Evolutionary conservation across 164 flowering plant species (phyloP).

Genomic region (Annona squamosa): DNA sequence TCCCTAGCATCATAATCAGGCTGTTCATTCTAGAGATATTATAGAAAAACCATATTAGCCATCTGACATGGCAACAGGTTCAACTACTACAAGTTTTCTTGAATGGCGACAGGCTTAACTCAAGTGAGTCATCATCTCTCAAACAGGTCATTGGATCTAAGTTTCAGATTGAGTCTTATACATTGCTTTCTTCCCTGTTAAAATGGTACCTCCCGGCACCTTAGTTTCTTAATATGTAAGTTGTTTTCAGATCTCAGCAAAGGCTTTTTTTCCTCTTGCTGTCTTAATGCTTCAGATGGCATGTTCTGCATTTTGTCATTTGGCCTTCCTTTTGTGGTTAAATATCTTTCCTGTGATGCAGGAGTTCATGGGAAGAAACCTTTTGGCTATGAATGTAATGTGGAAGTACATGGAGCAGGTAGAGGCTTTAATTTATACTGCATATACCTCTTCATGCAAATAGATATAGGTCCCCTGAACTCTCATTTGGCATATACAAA

Average conservation of each 20-base stretch:
- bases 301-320: constrained; percentile 1
- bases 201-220: neutral
- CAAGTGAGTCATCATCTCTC: too few species aligned
- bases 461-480: neutral
- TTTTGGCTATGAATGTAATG: constrained; percentile 96
- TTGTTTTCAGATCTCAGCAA: neutral
- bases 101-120: neutral
- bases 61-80: neutral
- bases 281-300: neutral
- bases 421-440: constrained; percentile 6
- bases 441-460: neutral
- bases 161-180: neutral
- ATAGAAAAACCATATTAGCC: neutral
- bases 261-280: neutral
- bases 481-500: neutral
- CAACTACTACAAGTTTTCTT: neutral
- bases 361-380: constrained; percentile 98
- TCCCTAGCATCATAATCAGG: too few species aligned
- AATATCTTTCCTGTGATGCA: constrained; percentile 21
- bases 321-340: neutral
- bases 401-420: constrained; percentile 99
- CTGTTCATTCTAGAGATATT: neutral
- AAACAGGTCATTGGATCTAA: neutral
- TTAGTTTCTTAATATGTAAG: neutral
- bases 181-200: neutral